Base-by-base conservation (phyloP, 176 grass and related monocot species). In the Tuctoria greenei region DNA sequence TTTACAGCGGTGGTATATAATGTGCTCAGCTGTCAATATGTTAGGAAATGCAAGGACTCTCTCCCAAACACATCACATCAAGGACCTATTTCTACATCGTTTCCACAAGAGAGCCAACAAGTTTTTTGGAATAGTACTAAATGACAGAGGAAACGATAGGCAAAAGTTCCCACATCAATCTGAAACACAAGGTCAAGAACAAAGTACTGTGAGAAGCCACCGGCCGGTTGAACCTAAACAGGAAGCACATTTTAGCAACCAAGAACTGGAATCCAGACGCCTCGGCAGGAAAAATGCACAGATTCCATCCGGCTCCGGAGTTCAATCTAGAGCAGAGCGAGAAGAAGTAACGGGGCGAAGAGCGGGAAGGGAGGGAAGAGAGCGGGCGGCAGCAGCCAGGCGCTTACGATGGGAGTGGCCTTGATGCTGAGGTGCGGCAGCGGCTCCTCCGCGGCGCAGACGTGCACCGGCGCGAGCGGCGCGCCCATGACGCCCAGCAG, bases 361-460 rank as follows among this genome's bases (percentile, higher is more conserved):
- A n/a, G n/a, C n/a, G n/a, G n/a, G 5, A 67, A 20, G 15, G 9
- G 23, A n/a, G n/a, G 31, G 27, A n/a, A n/a, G n/a, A n/a, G n/a
- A n/a, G n/a, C n/a, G 11, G 15, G 23, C 5, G 58, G 1, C 47
- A 20, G 27, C 8, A 59, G 1, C 15, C 6, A 4, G 45, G 61
- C 11, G 51, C 92, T 95, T 62, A 91, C 92, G 73, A 95, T 95
- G 75, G 91, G 91, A 58, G 91, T 94, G 78, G 91, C 91, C 76
- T 94, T 94, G 51, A 94, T 79, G 80, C 88, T 94, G 88, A 94
- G 91, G 81, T 94, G 88, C 67, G 91, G 91, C 38, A 94, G 64
- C 26, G 91, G 91, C 75, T 94, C 91, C 31, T 1, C 31, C 13
- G 85, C 78, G 13, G 88, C 91, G 77, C 79, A 86, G 75, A 88